phyloP scores from a whole-genome alignment of 495 filamentous ascomycete genomes.

The Gamarada debralockiae region DNA sequence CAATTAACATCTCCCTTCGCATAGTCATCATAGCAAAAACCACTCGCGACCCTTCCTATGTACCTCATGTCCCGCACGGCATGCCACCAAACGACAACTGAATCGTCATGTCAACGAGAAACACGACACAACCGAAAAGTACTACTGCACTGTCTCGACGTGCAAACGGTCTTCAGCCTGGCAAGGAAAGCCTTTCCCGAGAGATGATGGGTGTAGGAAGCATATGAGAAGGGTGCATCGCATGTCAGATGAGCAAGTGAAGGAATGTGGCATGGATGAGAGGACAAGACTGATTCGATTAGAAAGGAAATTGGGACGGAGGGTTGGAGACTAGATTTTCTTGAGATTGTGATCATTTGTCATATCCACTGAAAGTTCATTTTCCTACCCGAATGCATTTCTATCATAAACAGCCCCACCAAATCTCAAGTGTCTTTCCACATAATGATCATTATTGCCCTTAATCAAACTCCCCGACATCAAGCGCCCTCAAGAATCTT shows the following conservation, averaged over 20 bases:
- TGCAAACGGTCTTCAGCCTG: not conserved
- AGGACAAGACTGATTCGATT: not conserved
- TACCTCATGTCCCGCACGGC: not conserved
- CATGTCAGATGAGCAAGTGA: not conserved
- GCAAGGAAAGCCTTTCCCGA: not conserved
- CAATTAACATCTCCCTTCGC: not conserved
- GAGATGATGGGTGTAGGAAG: not conserved
- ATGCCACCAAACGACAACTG: not conserved
- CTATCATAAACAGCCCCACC: too few relatives aligned
- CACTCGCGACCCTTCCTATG: not conserved
- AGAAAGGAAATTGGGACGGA: not conserved
- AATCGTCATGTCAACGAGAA: not conserved
- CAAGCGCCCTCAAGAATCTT: constrained; percentile 74
- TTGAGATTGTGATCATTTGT: not conserved
- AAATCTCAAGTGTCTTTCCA: too few relatives aligned
- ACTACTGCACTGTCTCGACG: not conserved
- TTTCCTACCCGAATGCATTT: too few relatives aligned
- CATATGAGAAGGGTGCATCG: not conserved
- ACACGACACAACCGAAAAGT: not conserved
- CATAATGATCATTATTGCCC: too few relatives aligned
- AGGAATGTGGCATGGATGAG: not conserved
- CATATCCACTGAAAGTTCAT: not conserved
- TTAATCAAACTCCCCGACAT: constrained; percentile 47
- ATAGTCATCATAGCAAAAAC: not conserved
- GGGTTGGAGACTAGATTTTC: not conserved